Evolutionary conservation across 1,284 basidiomycete genomes (phyloP), one percentile per base, ranked within the genome.

Genomic region (Malassezia restricta): DNA sequence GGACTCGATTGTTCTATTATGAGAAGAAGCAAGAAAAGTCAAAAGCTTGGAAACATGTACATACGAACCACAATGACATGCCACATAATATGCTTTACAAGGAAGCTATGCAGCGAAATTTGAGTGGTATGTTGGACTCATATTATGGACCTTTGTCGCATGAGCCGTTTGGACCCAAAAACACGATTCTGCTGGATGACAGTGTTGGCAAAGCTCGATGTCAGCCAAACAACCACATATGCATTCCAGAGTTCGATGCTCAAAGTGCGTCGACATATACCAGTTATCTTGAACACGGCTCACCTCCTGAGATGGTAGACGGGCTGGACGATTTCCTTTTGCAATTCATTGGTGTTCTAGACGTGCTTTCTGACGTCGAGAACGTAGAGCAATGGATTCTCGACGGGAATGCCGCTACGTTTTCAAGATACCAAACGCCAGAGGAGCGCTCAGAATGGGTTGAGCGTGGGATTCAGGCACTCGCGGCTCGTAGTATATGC

Each of bases 131-230:
- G n/a, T 7, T 11, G 11, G 40, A 48, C 20, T 30, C 41, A 20
- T 27, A 47, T 31, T 49, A 55, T 17, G 54, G 40, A 27, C 24
- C 2, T 8, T 8, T 41, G 6, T 8, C 51, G 46, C 5, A 8
- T 7, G 8, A 29, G 12, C 64, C 62, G 8, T 70, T 59, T 58
- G 83, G 85, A 62, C 83, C 81, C 0, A 79, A 82, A 0, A 83
- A 84, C 2, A 88, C 87, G 0, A 73, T 90, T 15, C 78, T 90
- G 14, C 77, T 90, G 12, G 87, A 90, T 65, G 87, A 90, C 68
- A 86, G 85, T 2, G 79, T 80, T 6, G 76, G 77, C 40, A 90
- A 90, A 69, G 86, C 85, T 0, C 77, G 76, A 15, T 75, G 85
- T 29, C 87, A 90, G 65, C 87, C 86, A 0, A 84, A 45, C 41